Evolutionary conservation across 2,329 filamentous ascomycete genomes (phyloP), one percentile per base, ranked within the genome.

Genomic region (Xylariaceae sp.): DNA sequence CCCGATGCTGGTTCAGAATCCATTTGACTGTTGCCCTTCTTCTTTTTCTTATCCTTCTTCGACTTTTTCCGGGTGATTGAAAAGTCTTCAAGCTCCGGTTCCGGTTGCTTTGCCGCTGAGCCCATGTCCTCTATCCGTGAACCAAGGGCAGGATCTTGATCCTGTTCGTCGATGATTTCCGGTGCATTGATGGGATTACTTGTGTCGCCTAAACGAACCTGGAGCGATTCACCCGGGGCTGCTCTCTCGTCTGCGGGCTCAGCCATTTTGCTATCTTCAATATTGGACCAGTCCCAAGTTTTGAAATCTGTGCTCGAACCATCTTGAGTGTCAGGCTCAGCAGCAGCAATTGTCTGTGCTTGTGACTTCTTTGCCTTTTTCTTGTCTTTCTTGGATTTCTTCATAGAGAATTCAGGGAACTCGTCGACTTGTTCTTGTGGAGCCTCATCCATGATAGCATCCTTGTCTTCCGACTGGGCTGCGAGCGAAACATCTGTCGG

Each of bases 41-140:
- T 67, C 60, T 52, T 64, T 56, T 64, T 64, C 53, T 63, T 64
- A 41, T 59, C 53, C 41, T 66, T 67, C 49, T 66, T 66, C 15
- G 51, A 51, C 35, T 50, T 64, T 47, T 65, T 65, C 34, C 47
- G 52, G 19, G 44, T 39, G n/a, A 47, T 22, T 9, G 44, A 33
- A 12, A 41, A 43, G n/a, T 45, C 34, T 29, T 47, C 38, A 34
- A 49, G 37, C 39, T 55, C 39, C 34, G 48, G 40, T 37, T 43
- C 34, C 9, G 44, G 37, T 36, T 36, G 9, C 28, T 44, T 34
- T 11, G 6, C 6, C 11, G 22, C 11, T 11, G 11, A 26, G 22
- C 11, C 22, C 22, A 6, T 26, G 22, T 26, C 22, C 6, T 11
- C 22, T 6, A 6, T 11, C 11, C 11, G 22, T 26, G 22, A 6